Evolutionary conservation across 371 early-diverging fungal species (phyloP), one percentile per base, ranked within the genome.

Genomic region (Thermomucor indicae-seudaticae): DNA sequence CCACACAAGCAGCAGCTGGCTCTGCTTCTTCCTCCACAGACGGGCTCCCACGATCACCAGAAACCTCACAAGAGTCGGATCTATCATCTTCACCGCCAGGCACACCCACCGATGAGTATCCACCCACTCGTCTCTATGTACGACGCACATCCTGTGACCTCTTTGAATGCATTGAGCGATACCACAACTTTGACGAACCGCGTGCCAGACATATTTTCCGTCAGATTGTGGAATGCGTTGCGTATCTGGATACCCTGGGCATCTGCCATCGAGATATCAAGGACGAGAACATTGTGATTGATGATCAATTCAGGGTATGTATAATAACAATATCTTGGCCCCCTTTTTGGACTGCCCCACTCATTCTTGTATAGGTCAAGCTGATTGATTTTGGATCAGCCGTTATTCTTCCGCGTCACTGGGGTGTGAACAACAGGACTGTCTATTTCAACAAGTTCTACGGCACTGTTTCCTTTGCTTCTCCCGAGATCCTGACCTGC

Each of bases 371-470:
- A 42, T 55, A 75, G 57, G 85, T 89, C 60, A 90, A 89, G 58
- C 56, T 92, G 51, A 88, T 92, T 51, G 92, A 92, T 62, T 92
- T 92, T 70, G 92, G 92, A 2, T 75, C 75, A 14, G 55, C 75
- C 14, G 53, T 81, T 62, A 42, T 64, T 40, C 49, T 67, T 17
- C 67, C 68, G 20, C 65, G 67, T 17, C 57, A 60, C 35, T 52
- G 55, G 20, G 54, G 61, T 2, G n/a, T n/a, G n/a, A 48, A 50
- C 22, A 51, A 55, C 7, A 54, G 55, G 31, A 52, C 65, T 17
- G 53, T 25, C 23, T 48, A 61, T 19, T 68, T 67, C 40, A 57
- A 52, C n/a, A 56, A 65, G 19, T 75, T 75, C 48, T 71, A 69
- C 45, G 75, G 75, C 4, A 75, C 75, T 1, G 44, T 71, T 2